A percentile compares a stretch with the other conserved stretches of the same genome.
These are phyloP conservation scores for Irpex rosettiformis DNA, from an alignment of 1,284 basidiomycete genomes.

Conservation along the genomic window DNA sequence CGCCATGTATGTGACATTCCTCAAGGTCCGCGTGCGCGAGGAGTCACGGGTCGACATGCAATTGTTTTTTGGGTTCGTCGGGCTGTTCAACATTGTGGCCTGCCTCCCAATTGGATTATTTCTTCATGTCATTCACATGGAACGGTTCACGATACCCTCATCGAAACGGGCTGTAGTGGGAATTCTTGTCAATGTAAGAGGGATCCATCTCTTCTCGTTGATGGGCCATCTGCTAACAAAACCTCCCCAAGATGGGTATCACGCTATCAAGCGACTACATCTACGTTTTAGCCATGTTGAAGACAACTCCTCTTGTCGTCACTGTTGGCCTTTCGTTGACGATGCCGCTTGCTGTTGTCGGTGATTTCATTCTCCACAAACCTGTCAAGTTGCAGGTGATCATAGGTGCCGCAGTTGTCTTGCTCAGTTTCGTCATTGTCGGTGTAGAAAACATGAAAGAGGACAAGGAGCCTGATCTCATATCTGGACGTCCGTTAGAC, in stretches of 20 bases:
- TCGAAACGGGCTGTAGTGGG: constrained; percentile 58
- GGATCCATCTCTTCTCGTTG: constrained; percentile 10
- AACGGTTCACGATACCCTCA: constrained; percentile 74
- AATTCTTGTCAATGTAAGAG: constrained; percentile 72
- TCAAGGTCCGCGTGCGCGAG: constrained; percentile 83
- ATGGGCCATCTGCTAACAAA: constrained; percentile 3
- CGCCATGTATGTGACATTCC: constrained; percentile 87
- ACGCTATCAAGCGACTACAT: constrained; percentile 84
- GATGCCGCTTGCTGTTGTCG: constrained; percentile 84
- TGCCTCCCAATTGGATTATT: constrained; percentile 84
- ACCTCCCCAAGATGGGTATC: constrained; percentile 67
- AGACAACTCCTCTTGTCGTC: constrained; percentile 91
- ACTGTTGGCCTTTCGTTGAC: constrained; percentile 95
- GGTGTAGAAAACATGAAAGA: constrained; percentile 55
- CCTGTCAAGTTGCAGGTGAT: constrained; percentile 55
- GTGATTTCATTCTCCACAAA: constrained; percentile 69
- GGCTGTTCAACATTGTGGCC: constrained; percentile 81
- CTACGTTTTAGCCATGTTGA: constrained; percentile 92
- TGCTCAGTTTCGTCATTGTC: constrained; percentile 63
- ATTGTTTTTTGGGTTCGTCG: constrained; percentile 92
- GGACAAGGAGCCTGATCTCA: constrained; percentile 24
- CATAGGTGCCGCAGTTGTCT: constrained; percentile 63
- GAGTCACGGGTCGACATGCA: constrained; percentile 92
- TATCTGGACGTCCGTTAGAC: constrained; percentile 20
- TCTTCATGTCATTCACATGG: constrained; percentile 75